phyloP scores from a whole-genome alignment of 257 asterid genomes.

The Lavandula angustifolia region DNA sequence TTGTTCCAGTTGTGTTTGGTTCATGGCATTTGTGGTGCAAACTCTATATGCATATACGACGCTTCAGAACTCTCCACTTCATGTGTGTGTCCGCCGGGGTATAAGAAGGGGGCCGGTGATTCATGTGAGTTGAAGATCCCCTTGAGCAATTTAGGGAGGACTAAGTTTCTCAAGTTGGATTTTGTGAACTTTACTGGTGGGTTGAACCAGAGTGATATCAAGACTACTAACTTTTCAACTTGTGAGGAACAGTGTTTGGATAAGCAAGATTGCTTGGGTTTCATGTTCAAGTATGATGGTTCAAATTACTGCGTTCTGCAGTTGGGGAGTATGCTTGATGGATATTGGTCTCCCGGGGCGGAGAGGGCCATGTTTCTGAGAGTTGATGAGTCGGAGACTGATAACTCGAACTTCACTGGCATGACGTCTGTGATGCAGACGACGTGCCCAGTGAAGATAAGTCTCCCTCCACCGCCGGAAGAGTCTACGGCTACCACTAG shows the following conservation, averaged over 20 bases:
- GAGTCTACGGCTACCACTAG: constrained; percentile 58
- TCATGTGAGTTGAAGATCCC: constrained; percentile 50
- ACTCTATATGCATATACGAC: constrained; percentile 64
- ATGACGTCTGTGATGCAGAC: constrained; percentile 64
- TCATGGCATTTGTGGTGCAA: constrained; percentile 67
- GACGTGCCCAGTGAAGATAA: constrained; percentile 64
- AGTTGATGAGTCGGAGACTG: constrained; percentile 60
- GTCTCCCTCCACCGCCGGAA: constrained; percentile 66
- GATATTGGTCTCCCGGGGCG: constrained; percentile 71
- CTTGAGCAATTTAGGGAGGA: constrained; percentile 34
- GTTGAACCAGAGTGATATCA: constrained; percentile 46
- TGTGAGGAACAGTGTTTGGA: constrained; percentile 48
- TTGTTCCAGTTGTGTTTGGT: constrained; percentile 51
- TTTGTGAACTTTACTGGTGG: constrained; percentile 68
- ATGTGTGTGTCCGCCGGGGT: constrained; percentile 87
- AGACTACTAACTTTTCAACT: constrained; percentile 37
- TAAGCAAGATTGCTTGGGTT: constrained; percentile 51
- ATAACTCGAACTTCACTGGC: constrained; percentile 51
- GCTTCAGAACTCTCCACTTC: constrained; percentile 47
- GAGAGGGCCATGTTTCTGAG: constrained; percentile 58
- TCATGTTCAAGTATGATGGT: constrained; percentile 73
- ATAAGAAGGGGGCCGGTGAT: constrained; percentile 23
- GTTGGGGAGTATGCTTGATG: constrained; percentile 52
- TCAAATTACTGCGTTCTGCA: constrained; percentile 58
- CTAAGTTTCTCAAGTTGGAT: constrained; percentile 60